A percentile compares a stretch with the other conserved stretches of the same genome.
phyloP scores from a whole-genome alignment of 2,329 filamentous ascomycete genomes.

The Venturia pyrina region DNA sequence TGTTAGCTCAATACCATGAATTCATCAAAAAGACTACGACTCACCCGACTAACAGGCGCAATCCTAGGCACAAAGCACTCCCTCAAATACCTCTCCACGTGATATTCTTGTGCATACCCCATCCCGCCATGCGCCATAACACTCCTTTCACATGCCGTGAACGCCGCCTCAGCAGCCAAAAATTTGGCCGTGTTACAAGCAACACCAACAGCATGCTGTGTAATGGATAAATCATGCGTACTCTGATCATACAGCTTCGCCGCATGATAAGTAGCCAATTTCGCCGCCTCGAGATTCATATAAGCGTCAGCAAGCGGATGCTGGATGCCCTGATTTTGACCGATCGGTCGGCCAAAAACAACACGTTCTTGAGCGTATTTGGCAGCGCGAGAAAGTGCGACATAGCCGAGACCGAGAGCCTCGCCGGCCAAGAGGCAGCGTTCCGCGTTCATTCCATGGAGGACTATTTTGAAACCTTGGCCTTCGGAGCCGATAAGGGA shows the following conservation, averaged over 20 bases:
- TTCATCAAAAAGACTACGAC: slow-evolving; percentile 14
- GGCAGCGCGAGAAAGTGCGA: slow-evolving; percentile 37
- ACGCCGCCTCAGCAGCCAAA: slow-evolving; percentile 50
- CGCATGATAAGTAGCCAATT: slow-evolving; percentile 51
- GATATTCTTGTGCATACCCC: slow-evolving; percentile 54
- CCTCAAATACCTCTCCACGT: slow-evolving; percentile 50
- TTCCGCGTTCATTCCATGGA: slow-evolving; percentile 42
- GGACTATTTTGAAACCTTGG: slow-evolving; percentile 63
- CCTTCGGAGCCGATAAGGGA: slow-evolving; percentile 62
- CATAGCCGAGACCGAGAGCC: slow-evolving; percentile 70
- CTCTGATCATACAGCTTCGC: slow-evolving; percentile 47
- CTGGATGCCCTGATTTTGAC: slow-evolving; percentile 49
- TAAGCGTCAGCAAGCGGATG: slow-evolving; percentile 50
- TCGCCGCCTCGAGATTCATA: slow-evolving; percentile 53
- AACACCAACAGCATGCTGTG: slow-evolving; percentile 39
- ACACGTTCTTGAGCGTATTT: slow-evolving; percentile 39
- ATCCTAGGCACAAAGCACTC: slow-evolving; percentile 51
- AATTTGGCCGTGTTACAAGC: slow-evolving; percentile 50
- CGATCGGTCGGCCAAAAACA: slow-evolving; percentile 49
- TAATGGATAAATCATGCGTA: slow-evolving; percentile 27
- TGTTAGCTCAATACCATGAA: slow-evolving; percentile 11
- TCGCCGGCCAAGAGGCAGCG: slow-evolving; percentile 54
- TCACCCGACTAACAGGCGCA: slow-evolving; percentile 46
- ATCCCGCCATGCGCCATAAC: slow-evolving; percentile 44
- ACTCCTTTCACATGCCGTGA: slow-evolving; percentile 48